A percentile compares a stretch with the other conserved stretches of the same genome.
phyloP scores from a whole-genome alignment of 1,284 basidiomycete species.

The Dichomitus squalens region DNA sequence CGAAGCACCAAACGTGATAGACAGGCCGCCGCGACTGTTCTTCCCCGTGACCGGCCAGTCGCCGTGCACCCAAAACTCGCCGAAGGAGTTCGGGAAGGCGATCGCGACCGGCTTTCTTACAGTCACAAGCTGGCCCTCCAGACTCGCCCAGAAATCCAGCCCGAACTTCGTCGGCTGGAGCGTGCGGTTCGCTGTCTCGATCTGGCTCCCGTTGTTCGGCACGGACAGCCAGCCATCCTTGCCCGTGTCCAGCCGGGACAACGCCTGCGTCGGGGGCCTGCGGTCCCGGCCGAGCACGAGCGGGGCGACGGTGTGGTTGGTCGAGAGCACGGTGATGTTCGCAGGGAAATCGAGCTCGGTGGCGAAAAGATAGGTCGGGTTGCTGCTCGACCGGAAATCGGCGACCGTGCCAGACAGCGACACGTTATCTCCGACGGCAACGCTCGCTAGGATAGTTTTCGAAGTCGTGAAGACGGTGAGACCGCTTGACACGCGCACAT shows the following conservation, averaged over 20 bases:
- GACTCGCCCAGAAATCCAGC: slow-evolving; percentile 64
- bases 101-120: slow-evolving; percentile 50
- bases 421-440: slow-evolving; percentile 54
- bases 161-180: slow-evolving; percentile 54
- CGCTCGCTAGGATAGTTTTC: slow-evolving; percentile 41
- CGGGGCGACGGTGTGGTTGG: slow-evolving; percentile 49
- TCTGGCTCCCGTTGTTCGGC: slow-evolving; percentile 51
- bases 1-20: slow-evolving; percentile 46
- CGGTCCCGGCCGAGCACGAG: slow-evolving; percentile 53
- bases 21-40: slow-evolving; percentile 59
- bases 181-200: slow-evolving; percentile 47
- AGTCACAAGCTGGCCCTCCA: slow-evolving; percentile 60
- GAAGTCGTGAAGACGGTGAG: slow-evolving; percentile 49
- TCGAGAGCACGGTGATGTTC: slow-evolving; percentile 49
- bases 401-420: slow-evolving; percentile 46
- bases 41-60: slow-evolving; percentile 55
- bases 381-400: slow-evolving; percentile 49
- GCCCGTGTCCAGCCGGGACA: slow-evolving; percentile 53
- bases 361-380: slow-evolving; percentile 48
- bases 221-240: slow-evolving; percentile 54
- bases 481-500: slow-evolving; percentile 46
- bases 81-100: slow-evolving; percentile 54
- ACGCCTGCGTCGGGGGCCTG: slow-evolving; percentile 51
- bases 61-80: slow-evolving; percentile 63
- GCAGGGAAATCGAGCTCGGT: slow-evolving; percentile 56